Evolutionary conservation across 306 rosid genomes (phyloP), one percentile per base, ranked within the genome.

Genomic region (Fragaria nilgerrensis): DNA sequence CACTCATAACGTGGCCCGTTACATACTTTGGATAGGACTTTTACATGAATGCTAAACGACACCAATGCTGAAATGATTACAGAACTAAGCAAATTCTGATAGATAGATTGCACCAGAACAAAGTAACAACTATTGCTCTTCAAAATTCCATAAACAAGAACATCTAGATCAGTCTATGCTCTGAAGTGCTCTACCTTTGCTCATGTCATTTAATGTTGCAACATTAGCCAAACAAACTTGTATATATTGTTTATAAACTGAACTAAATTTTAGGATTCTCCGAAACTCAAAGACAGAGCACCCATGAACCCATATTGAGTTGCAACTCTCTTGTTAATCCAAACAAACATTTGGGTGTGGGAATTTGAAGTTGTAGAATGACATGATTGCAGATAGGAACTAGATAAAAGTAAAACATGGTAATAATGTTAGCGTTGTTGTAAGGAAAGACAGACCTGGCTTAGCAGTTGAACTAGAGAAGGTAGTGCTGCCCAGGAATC

Each of bases 271-370:
- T 15, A 68, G 32, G 36, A 43, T 22, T 53, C n/a, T 53, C 27
- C 23, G 9, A 53, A 53, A 53, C 27, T 20, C 25, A 53, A 58
- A 58, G 11, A 22, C 63, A 56, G 63, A 56, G 63, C 59, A 56
- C 63, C 63, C 63, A 56, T 56, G 29, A 56, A 56, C 29, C 63
- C 63, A 59, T 25, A 59, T 25, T n/a, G 17, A 59, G 66, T 59
- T 59, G 34, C 32, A 58, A 23, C 34, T 5, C 16, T 58, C 20
- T 20, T 20, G 62, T 20, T 47, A 72, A 36, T 73, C 58, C 66
- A 52, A n/a, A 27, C 41, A 39, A n/a, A 13, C 37, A 61, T 52
- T 16, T 53, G 53, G 66, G 37, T 52, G 5, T 53, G 13, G 66
- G 37, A 72, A 52, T 52, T 10, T 5, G 76, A 73, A 55, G 12